These are phyloP conservation scores for Pezicula neosporulosa DNA, from an alignment of 2,329 filamentous ascomycete species.

Conservation along the genomic window DNA sequence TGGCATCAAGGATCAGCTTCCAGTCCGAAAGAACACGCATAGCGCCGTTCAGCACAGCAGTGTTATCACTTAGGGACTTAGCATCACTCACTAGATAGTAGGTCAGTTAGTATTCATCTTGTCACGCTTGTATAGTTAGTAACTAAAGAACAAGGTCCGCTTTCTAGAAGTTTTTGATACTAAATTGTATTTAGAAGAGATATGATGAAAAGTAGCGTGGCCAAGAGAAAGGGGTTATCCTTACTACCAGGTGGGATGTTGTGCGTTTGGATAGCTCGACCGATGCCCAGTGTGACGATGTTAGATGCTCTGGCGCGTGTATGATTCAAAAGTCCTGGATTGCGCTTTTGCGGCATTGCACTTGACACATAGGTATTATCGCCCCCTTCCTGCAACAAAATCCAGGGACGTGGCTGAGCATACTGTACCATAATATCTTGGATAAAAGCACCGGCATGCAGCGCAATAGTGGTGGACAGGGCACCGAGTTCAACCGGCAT, in stretches of 20 bases:
- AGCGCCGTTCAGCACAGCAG: not conserved
- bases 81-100: not conserved
- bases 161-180: no score
- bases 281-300: not conserved
- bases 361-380: constrained; percentile 1
- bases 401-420: constrained; percentile 2
- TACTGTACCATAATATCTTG: constrained; percentile 2
- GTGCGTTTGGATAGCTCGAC: not conserved
- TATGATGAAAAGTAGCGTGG: no score
- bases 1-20: constrained; percentile 1
- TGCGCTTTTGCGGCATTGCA: constrained; percentile 5
- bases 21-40: not conserved
- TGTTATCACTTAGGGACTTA: not conserved
- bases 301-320: not conserved
- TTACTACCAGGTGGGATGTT: constrained; percentile 1
- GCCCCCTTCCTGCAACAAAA: not conserved
- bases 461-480: not conserved
- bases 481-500: constrained; percentile 1
- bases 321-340: constrained; percentile 3
- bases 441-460: not conserved
- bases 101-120: no score
- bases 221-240: no score
- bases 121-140: no score
- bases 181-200: no score
- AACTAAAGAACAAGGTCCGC: no score